Base-by-base conservation (phyloP, 2,329 filamentous ascomycete species). In the Trichocomaceae sp. region DNA sequence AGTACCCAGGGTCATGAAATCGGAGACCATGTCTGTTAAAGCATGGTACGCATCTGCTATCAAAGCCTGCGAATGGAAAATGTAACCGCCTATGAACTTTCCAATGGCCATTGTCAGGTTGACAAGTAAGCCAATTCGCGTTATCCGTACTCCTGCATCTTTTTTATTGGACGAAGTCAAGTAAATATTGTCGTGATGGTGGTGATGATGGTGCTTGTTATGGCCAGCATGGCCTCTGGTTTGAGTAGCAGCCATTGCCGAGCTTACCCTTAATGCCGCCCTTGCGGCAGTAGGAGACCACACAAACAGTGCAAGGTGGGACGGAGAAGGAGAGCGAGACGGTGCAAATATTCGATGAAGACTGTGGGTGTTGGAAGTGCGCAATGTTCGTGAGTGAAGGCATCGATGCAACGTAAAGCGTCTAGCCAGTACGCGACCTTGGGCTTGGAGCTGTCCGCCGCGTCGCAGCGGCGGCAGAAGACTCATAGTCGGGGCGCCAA, bases 1-100 rank as follows among this genome's bases (percentile, higher is more conserved):
- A 9, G 93, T 99, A 15, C 89, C 88, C 19, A 99, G 81, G 0
- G 93, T 99, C 70, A 96, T 84, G 63, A 99, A 81, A 71, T 99
- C 93, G 52, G 91, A 96, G 58, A 95, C 90, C 55, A 99, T 82
- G 72, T 99, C 93, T 48, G 92, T 95, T 62, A 97, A 80, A 65
- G 90, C 92, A 75, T 99, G 93, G 76, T 95, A 92, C 54, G 90
- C 93, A 71, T 99, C 93, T 67, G 93, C 91, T 57, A 91, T 79
- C 79, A 96, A 87, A 56, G 89, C 86, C 74, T 96, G 90, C 45
- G 91, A 96, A 72, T 96, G 91, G 79, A 99, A 97, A 61, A 86
- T 77, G 75, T 93, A 96, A 63, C 93, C 93, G 56, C 93, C 93
- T 26, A 91, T 78, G 42, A 92, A 93, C 72, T 99, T 99, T 61